These are phyloP conservation scores for Puccinia polysora DNA, from an alignment of 1,284 basidiomycete genomes.

Conservation along the genomic window DNA sequence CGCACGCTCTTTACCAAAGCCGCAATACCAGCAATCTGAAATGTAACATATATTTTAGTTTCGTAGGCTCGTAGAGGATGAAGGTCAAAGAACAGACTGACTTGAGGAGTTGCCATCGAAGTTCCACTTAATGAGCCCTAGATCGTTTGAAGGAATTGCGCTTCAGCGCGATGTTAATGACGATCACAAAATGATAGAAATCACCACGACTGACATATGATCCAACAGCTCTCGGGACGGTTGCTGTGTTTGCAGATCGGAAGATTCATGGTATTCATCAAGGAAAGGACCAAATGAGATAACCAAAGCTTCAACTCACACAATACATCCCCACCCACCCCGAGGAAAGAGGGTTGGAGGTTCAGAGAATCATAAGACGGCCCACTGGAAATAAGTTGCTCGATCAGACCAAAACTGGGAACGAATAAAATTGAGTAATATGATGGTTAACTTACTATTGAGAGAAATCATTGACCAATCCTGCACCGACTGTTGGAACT, in stretches of 20 bases:
- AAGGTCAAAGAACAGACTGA: background rate
- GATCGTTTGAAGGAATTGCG: no score
- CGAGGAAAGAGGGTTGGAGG: constrained; percentile 26
- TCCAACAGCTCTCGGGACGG: constrained; percentile 15
- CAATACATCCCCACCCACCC: constrained; percentile 27
- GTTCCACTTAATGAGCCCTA: constrained; percentile 37
- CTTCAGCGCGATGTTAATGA: no score
- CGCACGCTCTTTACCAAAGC: constrained; percentile 20
- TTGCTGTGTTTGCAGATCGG: background rate
- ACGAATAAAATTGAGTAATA: background rate
- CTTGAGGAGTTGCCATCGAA: constrained; percentile 39
- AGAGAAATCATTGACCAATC: constrained; percentile 20
- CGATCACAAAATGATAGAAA: background rate
- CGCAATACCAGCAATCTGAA: constrained; percentile 34
- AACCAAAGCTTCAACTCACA: constrained; percentile 10
- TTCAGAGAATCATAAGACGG: constrained; percentile 30
- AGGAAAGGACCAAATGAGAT: background rate
- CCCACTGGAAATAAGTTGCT: constrained; percentile 6
- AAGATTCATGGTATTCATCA: background rate
- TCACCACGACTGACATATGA: background rate
- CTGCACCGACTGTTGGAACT: background rate
- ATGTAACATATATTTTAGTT: background rate
- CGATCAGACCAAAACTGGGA: background rate
- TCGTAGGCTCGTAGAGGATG: background rate
- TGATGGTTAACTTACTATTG: constrained; percentile 19